Percentiles rank a stretch among this genome's conserved stretches.
Conservation (phyloP, 768 basidiomycete species). For the Leccinum longicurvipes region DNA sequence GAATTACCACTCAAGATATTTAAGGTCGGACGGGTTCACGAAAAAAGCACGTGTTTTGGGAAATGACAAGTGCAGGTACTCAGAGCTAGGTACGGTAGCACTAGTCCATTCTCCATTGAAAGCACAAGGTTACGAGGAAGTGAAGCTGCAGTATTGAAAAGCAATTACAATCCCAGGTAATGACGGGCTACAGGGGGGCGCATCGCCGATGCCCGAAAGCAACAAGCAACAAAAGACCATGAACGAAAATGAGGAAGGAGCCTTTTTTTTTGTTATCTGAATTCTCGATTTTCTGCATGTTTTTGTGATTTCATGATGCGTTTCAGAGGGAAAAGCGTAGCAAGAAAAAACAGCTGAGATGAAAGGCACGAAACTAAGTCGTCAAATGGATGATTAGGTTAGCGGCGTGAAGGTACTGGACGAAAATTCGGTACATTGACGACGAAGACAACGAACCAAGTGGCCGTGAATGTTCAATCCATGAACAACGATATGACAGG, state of each 20-base stretch:
- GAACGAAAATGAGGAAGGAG: constrained; percentile 34
- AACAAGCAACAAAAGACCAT: constrained; percentile 14
- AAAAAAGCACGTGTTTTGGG: constrained; percentile 2
- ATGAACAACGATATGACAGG: constrained; percentile 33
- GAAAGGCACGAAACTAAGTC: constrained; percentile 34
- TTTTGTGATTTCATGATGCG: constrained; percentile 35
- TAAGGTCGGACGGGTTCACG: background rate
- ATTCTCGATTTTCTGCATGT: constrained; percentile 32
- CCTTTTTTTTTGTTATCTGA: constrained; percentile 51
- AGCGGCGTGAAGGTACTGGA: constrained; percentile 31
- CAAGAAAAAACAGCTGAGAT: constrained; percentile 37
- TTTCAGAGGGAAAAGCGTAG: constrained; percentile 33
- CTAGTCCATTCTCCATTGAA: constrained; percentile 12
- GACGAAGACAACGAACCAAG: constrained; percentile 26
- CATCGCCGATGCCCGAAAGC: constrained; percentile 9
- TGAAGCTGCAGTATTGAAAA: constrained; percentile 19
- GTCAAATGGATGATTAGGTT: constrained; percentile 36
- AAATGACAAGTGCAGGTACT: constrained; percentile 15
- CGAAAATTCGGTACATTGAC: constrained; percentile 33
- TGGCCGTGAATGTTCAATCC: constrained; percentile 34
- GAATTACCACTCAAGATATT: too few species aligned
- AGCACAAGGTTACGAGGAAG: constrained; percentile 24
- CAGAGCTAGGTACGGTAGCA: constrained; percentile 18
- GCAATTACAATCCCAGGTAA: constrained; percentile 19
- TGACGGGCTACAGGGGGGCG: background rate